Conservation (phyloP, 768 basidiomycete species). For the Russula virescens region DNA sequence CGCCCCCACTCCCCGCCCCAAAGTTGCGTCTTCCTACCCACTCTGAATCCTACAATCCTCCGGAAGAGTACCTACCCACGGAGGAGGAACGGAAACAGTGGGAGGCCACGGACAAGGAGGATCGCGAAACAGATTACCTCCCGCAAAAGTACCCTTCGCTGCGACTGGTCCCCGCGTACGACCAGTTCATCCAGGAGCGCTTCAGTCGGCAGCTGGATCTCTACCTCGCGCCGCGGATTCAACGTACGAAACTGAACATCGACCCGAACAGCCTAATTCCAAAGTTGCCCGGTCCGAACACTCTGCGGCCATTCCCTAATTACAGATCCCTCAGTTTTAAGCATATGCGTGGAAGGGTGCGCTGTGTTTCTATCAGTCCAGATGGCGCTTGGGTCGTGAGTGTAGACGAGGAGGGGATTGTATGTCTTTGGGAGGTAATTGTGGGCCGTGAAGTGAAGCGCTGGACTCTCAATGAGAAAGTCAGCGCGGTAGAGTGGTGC, state of each 20-base stretch:
- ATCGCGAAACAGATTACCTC: slow-evolving; percentile 83
- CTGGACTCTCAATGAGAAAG: slow-evolving; percentile 76
- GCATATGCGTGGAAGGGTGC: slow-evolving; percentile 62
- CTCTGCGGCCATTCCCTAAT: slow-evolving; percentile 90
- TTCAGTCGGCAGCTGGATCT: slow-evolving; percentile 93
- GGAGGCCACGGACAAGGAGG: slow-evolving; percentile 79
- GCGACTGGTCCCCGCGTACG: slow-evolving; percentile 88
- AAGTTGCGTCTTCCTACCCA: slow-evolving; percentile 86
- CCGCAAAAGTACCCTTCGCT: slow-evolving; percentile 81
- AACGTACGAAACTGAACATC: slow-evolving; percentile 81
- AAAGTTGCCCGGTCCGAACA: slow-evolving; percentile 87
- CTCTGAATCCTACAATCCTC: slow-evolving; percentile 98
- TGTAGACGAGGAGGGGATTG: slow-evolving; percentile 83
- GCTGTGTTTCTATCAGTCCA: slow-evolving; percentile 76
- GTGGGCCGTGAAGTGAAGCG: slow-evolving; percentile 84
- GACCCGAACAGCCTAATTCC: slow-evolving; percentile 90
- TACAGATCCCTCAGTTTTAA: slow-evolving; percentile 67
- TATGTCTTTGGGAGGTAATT: slow-evolving; percentile 87
- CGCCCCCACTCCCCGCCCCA: slow-evolving; percentile 90
- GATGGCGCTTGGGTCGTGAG: slow-evolving; percentile 89
- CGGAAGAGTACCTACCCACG: slow-evolving; percentile 90
- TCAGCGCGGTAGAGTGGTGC: slow-evolving; percentile 91
- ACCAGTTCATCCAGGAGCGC: slow-evolving; percentile 86
- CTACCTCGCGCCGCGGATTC: slow-evolving; percentile 91
- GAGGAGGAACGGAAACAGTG: slow-evolving; percentile 76